These are phyloP conservation scores for Gyromitra esculenta DNA, from an alignment of 2,329 filamentous ascomycete species.

Conservation along the genomic window DNA sequence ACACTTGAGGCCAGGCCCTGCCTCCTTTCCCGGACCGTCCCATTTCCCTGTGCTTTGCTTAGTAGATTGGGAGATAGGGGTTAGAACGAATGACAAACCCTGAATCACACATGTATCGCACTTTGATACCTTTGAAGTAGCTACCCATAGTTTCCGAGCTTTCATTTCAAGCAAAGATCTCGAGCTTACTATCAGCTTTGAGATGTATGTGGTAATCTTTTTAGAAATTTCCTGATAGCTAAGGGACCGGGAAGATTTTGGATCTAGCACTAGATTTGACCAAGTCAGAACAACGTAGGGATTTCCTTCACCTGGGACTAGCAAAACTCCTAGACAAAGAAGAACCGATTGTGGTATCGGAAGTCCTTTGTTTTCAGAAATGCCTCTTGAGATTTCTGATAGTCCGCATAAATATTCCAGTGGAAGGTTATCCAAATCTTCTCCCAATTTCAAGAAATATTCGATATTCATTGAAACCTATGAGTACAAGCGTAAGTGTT, in stretches of 20 bases:
- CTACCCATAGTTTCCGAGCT: slow-evolving; percentile 5
- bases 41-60: slow-evolving; percentile 11
- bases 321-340: slow-evolving; percentile 23
- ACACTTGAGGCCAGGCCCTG: background rate
- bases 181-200: background rate
- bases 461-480: slow-evolving; percentile 30
- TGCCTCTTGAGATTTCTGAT: background rate
- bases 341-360: slow-evolving; percentile 17
- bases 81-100: background rate
- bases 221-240: background rate
- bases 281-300: slow-evolving; percentile 24
- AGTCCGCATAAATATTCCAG: slow-evolving; percentile 32
- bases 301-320: background rate
- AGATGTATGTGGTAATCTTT: background rate
- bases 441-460: slow-evolving; percentile 18
- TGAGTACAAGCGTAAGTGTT: background rate
- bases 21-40: background rate
- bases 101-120: slow-evolving; percentile 24
- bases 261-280: background rate
- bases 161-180: background rate
- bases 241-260: background rate
- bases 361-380: background rate
- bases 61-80: background rate
- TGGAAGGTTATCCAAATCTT: slow-evolving; percentile 3
- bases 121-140: background rate